A percentile compares a stretch with the other conserved stretches of the same genome.
phyloP scores from a whole-genome alignment of 306 rosid genomes.

The Hylodesmum podocarpum region DNA sequence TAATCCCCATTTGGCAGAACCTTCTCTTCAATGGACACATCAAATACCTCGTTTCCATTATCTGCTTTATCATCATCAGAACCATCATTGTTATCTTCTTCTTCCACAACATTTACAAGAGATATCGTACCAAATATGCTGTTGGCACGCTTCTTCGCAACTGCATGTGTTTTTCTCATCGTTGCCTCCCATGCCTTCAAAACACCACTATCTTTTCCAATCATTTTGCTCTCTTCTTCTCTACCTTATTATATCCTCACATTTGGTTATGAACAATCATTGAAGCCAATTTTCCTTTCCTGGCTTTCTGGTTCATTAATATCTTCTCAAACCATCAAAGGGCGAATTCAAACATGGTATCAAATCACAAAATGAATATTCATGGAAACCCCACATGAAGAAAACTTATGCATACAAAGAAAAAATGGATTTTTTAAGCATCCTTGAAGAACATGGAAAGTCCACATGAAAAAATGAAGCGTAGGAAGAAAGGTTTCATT shows the following conservation, averaged over 20 bases:
- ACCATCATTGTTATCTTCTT: conserved; percentile 18
- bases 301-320: too few relatives aligned
- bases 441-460: too few relatives aligned
- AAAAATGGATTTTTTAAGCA: too few relatives aligned
- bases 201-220: conserved; percentile 64
- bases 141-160: conserved; percentile 78
- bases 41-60: conserved; percentile 23
- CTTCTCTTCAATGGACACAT: conserved; percentile 58
- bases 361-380: too few relatives aligned
- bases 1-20: conserved; percentile 83
- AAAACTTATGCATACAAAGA: too few relatives aligned
- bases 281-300: too few relatives aligned
- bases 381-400: too few relatives aligned
- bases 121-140: conserved; percentile 66
- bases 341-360: too few relatives aligned
- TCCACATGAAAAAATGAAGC: conserved; percentile 29
- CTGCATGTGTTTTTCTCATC: conserved; percentile 74
- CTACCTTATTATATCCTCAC: background rate
- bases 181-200: conserved; percentile 97
- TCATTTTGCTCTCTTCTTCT: conserved; percentile 41
- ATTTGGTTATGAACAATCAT: background rate
- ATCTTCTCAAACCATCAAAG: too few relatives aligned
- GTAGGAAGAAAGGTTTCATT: background rate
- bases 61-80: conserved; percentile 32
- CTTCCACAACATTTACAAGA: conserved; percentile 25